Evolutionary conservation across 352 stramenopile genomes (phyloP).

Genomic region (Bremia lactucae): DNA sequence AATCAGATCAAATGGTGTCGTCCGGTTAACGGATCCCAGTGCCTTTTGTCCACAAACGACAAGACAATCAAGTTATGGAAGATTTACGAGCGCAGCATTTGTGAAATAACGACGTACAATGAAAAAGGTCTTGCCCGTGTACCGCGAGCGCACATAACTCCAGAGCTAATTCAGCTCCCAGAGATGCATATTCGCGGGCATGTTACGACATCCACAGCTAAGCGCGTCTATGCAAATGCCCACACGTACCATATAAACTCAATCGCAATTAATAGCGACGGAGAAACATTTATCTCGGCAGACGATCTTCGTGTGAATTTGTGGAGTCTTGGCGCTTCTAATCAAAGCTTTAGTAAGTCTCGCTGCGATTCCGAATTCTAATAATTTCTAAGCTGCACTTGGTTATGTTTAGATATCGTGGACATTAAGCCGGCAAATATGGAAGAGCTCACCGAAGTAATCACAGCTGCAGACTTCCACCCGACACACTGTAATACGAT

Average conservation of each 20-base stretch:
- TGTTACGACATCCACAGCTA: slow-evolving; percentile 64
- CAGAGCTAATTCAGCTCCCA: slow-evolving; percentile 44
- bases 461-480: slow-evolving; percentile 91
- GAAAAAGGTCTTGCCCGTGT: slow-evolving; percentile 24
- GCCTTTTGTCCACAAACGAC: slow-evolving; percentile 93
- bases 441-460: slow-evolving; percentile 95
- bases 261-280: slow-evolving; percentile 90
- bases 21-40: slow-evolving; percentile 83
- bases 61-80: slow-evolving; percentile 98
- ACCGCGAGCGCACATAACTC: slow-evolving; percentile 12
- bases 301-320: slow-evolving; percentile 95
- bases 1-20: slow-evolving; percentile 94
- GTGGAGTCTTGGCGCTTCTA: slow-evolving; percentile 87
- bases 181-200: slow-evolving; percentile 39
- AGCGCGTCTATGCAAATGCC: slow-evolving; percentile 87
- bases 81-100: slow-evolving; percentile 71
- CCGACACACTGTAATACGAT: slow-evolving; percentile 90
- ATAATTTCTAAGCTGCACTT: background rate
- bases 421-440: slow-evolving; percentile 96
- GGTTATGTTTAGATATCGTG: slow-evolving; percentile 75
- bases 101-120: slow-evolving; percentile 69
- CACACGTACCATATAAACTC: slow-evolving; percentile 97
- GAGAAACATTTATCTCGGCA: slow-evolving; percentile 92
- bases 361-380: slow-evolving; percentile 2
- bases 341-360: slow-evolving; percentile 85